Evolutionary conservation across 2,329 filamentous ascomycete genomes (phyloP).

Genomic region (Zelopaecilomyces penicillatus): DNA sequence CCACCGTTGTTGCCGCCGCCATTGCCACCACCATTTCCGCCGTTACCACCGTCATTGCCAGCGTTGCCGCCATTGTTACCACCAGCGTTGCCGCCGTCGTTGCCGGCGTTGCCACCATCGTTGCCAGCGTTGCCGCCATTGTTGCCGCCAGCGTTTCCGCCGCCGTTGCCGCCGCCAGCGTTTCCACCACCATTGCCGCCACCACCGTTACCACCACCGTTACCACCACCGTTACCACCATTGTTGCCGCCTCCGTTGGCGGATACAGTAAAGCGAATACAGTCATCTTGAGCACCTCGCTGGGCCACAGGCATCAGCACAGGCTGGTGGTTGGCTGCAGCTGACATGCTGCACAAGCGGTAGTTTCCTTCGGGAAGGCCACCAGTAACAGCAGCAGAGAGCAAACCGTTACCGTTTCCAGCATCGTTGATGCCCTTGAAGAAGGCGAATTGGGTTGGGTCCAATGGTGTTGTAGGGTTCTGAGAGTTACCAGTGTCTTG

Average conservation of each 20-base stretch:
- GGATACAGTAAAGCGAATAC: constrained; percentile 49
- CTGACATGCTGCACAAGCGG: constrained; percentile 56
- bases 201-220: background rate
- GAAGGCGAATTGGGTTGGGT: constrained; percentile 48
- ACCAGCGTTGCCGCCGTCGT: constrained; percentile 9
- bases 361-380: constrained; percentile 56
- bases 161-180: constrained; percentile 11
- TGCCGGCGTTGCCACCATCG: constrained; percentile 10
- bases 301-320: constrained; percentile 59
- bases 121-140: constrained; percentile 9
- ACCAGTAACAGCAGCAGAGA: constrained; percentile 44
- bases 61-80: constrained; percentile 8
- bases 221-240: constrained; percentile 15
- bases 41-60: constrained; percentile 4
- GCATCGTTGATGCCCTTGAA: constrained; percentile 61
- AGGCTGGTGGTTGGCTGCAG: constrained; percentile 58
- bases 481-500: constrained; percentile 45
- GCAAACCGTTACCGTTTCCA: constrained; percentile 46
- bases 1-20: background rate
- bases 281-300: constrained; percentile 59
- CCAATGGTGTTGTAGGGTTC: constrained; percentile 43
- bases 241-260: constrained; percentile 13
- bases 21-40: constrained; percentile 6
- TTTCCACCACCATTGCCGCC: constrained; percentile 14
- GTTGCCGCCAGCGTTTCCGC: constrained; percentile 9